Base-by-base conservation (phyloP, 1,284 basidiomycete species). In the Apiotrichum gracile region DNA sequence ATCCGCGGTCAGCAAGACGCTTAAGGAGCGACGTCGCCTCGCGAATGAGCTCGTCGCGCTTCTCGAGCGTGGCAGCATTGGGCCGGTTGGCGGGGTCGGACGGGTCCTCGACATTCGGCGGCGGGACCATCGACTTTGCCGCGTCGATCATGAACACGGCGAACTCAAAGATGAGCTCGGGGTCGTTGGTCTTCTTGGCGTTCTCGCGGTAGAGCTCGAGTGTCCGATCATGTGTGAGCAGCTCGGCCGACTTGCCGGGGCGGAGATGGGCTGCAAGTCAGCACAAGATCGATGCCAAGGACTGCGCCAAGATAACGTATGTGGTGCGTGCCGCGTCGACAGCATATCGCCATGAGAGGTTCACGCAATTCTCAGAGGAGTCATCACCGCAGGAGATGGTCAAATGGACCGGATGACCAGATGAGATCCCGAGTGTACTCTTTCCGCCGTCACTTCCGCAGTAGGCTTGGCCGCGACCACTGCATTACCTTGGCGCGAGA, bases 121-220 rank as follows among this genome's bases (percentile, higher is more conserved):
- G 43, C 57, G 66, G 63, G 34, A 72, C 68, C 73, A 90, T 82
- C 1, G 85, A 84, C 76, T 93, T 93, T 51, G 88, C 86, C 33
- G 93, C 90, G 70, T 97, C 96, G 66, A 98, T 87, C 88, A 97
- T 93, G 79, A 98, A 97, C 16, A 94, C 91, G 48, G 93, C 91
- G 65, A 98, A 94, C 75, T 98, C 94, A 78, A 94, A 98, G 72
- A 94, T 94, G 55, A 97, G 80, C 70, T 96, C 90, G 0, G 94
- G 93, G 74, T 98, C 92, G 78, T 97, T 92, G 0, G 92, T 96
- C 79, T 97, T 98, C 78, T 96, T 97, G 25, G 94, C 94, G 72
- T 98, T 98, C 44, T 87, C 84, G 40, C 96, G 87, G 78, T 98
- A 98, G 54, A 96, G 85, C 74, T 97, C 91, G 56, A 98, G 84